These are phyloP conservation scores for Bremia lactucae DNA, from an alignment of 352 stramenopile species.

Conservation along the genomic window DNA sequence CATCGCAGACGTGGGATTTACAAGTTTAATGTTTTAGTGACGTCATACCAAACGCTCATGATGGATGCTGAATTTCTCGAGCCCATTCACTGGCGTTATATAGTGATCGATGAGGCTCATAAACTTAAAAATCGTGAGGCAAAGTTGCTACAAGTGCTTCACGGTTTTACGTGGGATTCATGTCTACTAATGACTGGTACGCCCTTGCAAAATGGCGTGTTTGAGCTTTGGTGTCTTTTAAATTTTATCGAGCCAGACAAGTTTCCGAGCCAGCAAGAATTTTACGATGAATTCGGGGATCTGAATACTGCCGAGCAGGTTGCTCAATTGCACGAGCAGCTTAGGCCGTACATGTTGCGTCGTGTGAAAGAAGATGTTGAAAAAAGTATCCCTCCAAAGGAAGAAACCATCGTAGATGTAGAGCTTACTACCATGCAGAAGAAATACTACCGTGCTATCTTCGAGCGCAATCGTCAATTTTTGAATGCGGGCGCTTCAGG, in stretches of 20 bases:
- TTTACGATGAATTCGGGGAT: constrained; percentile 94
- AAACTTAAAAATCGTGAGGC: constrained; percentile 97
- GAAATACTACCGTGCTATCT: constrained; percentile 94
- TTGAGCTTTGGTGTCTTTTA: constrained; percentile 98
- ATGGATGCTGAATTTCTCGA: constrained; percentile 89
- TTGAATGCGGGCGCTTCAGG: constrained; percentile 82
- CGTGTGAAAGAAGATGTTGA: constrained; percentile 99
- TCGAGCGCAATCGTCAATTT: constrained; percentile 94
- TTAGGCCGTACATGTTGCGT: constrained; percentile 98
- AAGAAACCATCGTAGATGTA: constrained; percentile 99
- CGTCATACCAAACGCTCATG: constrained; percentile 94
- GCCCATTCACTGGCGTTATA: constrained; percentile 91
- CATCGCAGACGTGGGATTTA: constrained; percentile 72
- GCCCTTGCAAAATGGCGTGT: constrained; percentile 98
- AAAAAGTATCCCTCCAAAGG: constrained; percentile 97
- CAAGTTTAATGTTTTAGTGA: constrained; percentile 96
- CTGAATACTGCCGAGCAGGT: constrained; percentile 95
- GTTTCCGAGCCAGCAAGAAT: constrained; percentile 91
- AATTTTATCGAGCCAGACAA: constrained; percentile 96
- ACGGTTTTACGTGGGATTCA: constrained; percentile 75
- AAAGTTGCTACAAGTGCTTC: constrained; percentile 88
- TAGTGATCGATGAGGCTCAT: constrained; percentile 99
- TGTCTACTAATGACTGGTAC: constrained; percentile 96
- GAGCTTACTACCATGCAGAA: constrained; percentile 99
- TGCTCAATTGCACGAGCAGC: constrained; percentile 90